Base-by-base conservation (phyloP, 2,329 filamentous ascomycete genomes). In the Paraphoma chrysanthemicola region DNA sequence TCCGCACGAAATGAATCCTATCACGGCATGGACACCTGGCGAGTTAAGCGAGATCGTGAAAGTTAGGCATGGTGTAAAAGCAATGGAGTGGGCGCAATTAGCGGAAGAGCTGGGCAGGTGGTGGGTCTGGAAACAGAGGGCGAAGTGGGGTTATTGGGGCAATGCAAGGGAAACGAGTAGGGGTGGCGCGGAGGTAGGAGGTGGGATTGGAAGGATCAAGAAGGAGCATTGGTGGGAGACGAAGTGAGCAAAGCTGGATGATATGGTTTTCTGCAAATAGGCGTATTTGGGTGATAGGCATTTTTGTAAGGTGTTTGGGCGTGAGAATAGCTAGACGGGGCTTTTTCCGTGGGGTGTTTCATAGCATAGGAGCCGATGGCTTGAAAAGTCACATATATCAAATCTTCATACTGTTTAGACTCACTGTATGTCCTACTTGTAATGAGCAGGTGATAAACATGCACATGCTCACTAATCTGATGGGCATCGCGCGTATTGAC, bases 171-270 rank as follows among this genome's bases (percentile, higher is more conserved):
- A 57, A 28, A 64, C 58, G 7, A 48, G 59, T 23, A 44, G 61
- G 42, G 61, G 59, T 4, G 61, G 61, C 12, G 53, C 52, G 1
- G 56, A 62, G 12, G 51, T 57, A 6, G 59, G 53, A 11, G 59
- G 59, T 4, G 56, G 48, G 2, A 50, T 31, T 8, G 61, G 61
- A 9, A 52, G 59, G 10, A 54, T 64, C 6, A 56, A 54, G n/a
- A 57, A 56, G 42, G 53, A 64, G 33, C 61, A 64, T 58, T 64
- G 61, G 61, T 64, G 61, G 61, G 61, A 64, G 39, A 64, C 61
- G 16, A 48, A 46, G 38, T 46, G 8, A 46, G 28, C n/a, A 36
- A 36, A 36, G 33, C 7, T 36, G 33, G 14, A 36, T 36, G 9
- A 2, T 7, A 36, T 36, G 23, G 23, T 23, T 2, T 23, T 23